Base-by-base conservation (phyloP, 2,329 filamentous ascomycete species). In the Microdochium bolleyi region DNA sequence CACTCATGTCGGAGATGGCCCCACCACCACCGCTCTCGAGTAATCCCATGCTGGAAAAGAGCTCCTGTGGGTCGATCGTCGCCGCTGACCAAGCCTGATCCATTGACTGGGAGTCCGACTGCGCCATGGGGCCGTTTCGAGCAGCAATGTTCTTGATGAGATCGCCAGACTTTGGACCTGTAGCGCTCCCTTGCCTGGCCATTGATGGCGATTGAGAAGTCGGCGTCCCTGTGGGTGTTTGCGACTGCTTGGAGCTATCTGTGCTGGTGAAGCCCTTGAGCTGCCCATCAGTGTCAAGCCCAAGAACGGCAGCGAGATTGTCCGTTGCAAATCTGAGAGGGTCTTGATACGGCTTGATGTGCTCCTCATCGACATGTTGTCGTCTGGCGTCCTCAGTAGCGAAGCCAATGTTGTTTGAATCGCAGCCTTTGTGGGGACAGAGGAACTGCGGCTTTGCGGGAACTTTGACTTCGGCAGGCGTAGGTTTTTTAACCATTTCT, bases 311-410 rank as follows among this genome's bases (percentile, higher is more conserved):
- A 1, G 75, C 73, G 32, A 84, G 61, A 49, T 71, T 75, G 50
- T 82, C 79, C 50, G 70, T 60, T 16, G 72, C 67, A 60, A 77
- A 86, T 57, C 76, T 77, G 53, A 73, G 46, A 2, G 83, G 81
- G 54, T 85, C 69, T 56, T 80, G 70, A 44, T 70, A 67, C 5
- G 82, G 82, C 61, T 75, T 78, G 22, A 73, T 67, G 57, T 86
- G 83, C 61, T 84, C 81, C 53, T 84, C 78, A n/a, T 79, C 70
- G 8, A 74, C 65, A 59, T 86, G 83, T 11, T 67, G 62, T 52
- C 75, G 73, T 49, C 77, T 70, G 13, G 74, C 74, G 57, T 83
- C 78, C 56, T 84, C 77, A 7, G 67, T 80, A 2, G 73, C 60
- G 58, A 84, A 85, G 0, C 74, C 77, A 13, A 70, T 67, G 2